A percentile compares a stretch with the other conserved stretches of the same genome.
phyloP scores from a whole-genome alignment of 768 basidiomycete genomes.

The Mrakia hoshinonis region DNA sequence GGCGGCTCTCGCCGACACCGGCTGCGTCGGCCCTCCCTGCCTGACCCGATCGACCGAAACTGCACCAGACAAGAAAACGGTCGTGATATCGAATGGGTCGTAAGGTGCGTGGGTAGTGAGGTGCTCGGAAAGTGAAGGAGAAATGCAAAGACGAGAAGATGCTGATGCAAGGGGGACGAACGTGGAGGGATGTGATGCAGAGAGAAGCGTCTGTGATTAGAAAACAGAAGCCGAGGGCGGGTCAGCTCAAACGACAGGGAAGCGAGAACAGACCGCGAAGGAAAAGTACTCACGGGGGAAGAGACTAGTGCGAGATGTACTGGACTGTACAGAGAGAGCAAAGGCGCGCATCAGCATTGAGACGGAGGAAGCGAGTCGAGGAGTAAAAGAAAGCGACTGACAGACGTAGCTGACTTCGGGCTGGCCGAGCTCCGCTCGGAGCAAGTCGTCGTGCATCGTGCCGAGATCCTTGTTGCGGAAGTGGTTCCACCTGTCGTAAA shows the following conservation, averaged over 20 bases:
- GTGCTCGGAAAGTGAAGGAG: too few relatives aligned
- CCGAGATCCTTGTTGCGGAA: conserved; percentile 79
- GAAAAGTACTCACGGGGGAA: not conserved
- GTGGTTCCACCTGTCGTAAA: conserved; percentile 77
- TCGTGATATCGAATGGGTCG: too few relatives aligned
- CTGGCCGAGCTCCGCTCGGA: conserved; percentile 76
- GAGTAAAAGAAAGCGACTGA: conserved; percentile 1
- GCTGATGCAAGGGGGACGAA: too few relatives aligned
- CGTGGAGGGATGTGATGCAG: too few relatives aligned
- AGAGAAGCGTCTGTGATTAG: not conserved
- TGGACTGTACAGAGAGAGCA: not conserved
- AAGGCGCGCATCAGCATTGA: not conserved
- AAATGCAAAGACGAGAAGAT: too few relatives aligned
- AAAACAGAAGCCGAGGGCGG: not conserved
- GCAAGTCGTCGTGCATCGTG: conserved; percentile 88
- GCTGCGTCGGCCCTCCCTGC: not conserved
- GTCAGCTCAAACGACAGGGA: not conserved
- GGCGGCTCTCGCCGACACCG: not conserved
- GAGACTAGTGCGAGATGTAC: conserved; percentile 7
- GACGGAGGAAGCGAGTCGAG: not conserved
- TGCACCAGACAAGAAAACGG: too few relatives aligned
- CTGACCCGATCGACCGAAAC: not conserved
- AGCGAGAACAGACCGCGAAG: not conserved
- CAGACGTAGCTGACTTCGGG: conserved; percentile 52
- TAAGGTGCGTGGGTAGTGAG: too few relatives aligned